Conservation (phyloP, 1,284 basidiomycete species). For the Vanrija sp. region DNA sequence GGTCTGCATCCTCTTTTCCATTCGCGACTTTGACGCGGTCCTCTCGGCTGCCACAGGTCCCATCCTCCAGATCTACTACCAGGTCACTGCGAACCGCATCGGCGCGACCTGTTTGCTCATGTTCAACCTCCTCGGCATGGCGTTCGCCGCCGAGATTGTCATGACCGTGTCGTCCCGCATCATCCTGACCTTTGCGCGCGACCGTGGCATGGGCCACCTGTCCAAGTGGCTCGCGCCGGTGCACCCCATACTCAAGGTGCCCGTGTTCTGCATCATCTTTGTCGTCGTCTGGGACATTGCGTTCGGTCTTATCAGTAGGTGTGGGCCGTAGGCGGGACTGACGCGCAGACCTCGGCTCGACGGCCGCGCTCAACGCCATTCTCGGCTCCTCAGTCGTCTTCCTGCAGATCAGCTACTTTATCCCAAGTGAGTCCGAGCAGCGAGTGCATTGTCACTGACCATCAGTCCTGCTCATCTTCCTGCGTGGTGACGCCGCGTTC, state of each 20-base stretch:
- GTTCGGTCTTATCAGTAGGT: conserved; percentile 54
- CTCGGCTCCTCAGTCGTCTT: conserved; percentile 43
- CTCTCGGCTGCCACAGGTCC: conserved; percentile 58
- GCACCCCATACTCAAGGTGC: conserved; percentile 21
- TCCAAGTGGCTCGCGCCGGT: conserved; percentile 5
- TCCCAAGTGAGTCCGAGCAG: conserved; percentile 20
- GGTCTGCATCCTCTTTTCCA: conserved; percentile 46
- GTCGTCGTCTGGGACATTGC: conserved; percentile 48
- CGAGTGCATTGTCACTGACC: background rate
- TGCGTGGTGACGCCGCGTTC: conserved; percentile 48
- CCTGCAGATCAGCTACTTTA: conserved; percentile 32
- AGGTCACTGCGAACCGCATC: conserved; percentile 47
- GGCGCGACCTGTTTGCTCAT: conserved; percentile 24
- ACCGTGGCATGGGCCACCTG: conserved; percentile 5
- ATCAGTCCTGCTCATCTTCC: conserved; percentile 41
- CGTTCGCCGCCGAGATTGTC: conserved; percentile 17
- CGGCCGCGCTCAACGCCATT: conserved; percentile 52
- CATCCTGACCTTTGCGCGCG: conserved; percentile 9
- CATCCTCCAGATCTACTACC: conserved; percentile 61
- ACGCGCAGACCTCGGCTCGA: conserved; percentile 53
- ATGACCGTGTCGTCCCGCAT: conserved; percentile 25
- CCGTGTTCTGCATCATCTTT: conserved; percentile 23
- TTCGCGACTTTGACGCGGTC: conserved; percentile 45
- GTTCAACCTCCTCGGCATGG: conserved; percentile 24
- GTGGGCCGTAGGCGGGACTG: conserved; percentile 41